Base-by-base conservation (phyloP, 768 basidiomycete genomes). In the Austroboletus eburneus region DNA sequence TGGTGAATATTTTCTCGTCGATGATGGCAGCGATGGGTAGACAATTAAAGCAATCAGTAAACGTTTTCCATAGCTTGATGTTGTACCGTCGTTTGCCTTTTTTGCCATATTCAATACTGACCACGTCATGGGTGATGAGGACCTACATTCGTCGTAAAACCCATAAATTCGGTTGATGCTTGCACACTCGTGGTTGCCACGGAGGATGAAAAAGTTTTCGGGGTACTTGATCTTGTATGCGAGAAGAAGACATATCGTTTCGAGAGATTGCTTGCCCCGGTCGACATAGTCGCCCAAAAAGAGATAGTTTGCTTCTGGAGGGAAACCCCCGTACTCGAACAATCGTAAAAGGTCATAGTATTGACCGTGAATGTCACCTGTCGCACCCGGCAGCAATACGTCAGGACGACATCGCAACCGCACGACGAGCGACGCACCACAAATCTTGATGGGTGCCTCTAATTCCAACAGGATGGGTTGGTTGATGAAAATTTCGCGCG, bases 181-280 rank as follows among this genome's bases (percentile, higher is more conserved):
- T 55, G 95, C 95, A 66, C 95, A 96, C 72, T 99, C 95, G 70
- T 99, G 95, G 73, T 99, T 99, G 58, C 95, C 95, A 61, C 95
- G 78, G 52, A 99, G 80, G 68, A 99, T 94, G 76, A 99, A 99
- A 76, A 99, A 99, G 78, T 99, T 99, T 81, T 99, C 95, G 43
- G 95, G 95, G 77, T 97, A 99, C 79, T 98, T 99, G 79, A 95
- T 95, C 81, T 99, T 99, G 87, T 99, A 99, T 38, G 95, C 94
- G 57, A 99, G 83, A 49, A 99, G 79, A 38, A 99, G 83, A 67
- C 95, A 97, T 67, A 99, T 99, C n/a, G 95, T 99, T 74, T 99
- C 95, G 61, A 99, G 80, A 39, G 89, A 92, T 70, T 99, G 95
- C 71, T 99, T 99, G 59, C 95, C 95, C 67, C 95, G 86, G 74